Percentiles rank a stretch among this genome's conserved stretches.
phyloP scores from a whole-genome alignment of 768 basidiomycete species.

The Boletus reticulatus region DNA sequence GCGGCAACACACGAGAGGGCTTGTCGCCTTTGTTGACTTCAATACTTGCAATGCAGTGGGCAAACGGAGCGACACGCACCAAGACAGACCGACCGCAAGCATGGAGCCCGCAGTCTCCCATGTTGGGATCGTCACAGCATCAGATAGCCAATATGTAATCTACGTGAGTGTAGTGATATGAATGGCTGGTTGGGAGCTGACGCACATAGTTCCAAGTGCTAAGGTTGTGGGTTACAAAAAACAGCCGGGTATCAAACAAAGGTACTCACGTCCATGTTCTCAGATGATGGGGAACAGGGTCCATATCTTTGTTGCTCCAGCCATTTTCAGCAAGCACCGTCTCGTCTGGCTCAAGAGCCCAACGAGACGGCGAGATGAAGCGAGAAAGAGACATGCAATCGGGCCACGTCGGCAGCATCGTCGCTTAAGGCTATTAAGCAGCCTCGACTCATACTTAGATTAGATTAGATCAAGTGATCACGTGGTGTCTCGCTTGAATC shows the following conservation, averaged over 20 bases:
- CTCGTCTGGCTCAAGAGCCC: constrained; percentile 51
- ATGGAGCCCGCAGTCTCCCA: constrained; percentile 62
- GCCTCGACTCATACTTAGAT: constrained; percentile 11
- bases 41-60: not conserved
- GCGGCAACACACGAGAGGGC: constrained; percentile 67
- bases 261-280: constrained; percentile 59
- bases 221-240: not conserved
- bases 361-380: constrained; percentile 30
- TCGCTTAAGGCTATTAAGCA: not conserved
- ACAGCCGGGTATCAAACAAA: not conserved
- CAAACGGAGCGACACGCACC: constrained; percentile 36
- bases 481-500: constrained; percentile 20
- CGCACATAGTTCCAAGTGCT: constrained; percentile 61
- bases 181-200: constrained; percentile 47
- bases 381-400: constrained; percentile 17
- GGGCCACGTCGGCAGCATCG: not conserved
- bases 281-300: constrained; percentile 59
- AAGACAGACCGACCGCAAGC: constrained; percentile 73
- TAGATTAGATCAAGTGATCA: constrained; percentile 13
- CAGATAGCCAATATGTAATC: constrained; percentile 29
- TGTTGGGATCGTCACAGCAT: constrained; percentile 20
- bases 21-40: constrained; percentile 49
- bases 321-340: constrained; percentile 51
- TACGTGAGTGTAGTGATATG: not conserved
- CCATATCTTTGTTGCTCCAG: constrained; percentile 78